A percentile compares a stretch with the other conserved stretches of the same genome.
These are phyloP conservation scores for Beta lomatogona DNA, from an alignment of 179 eudicot genomes.

Conservation along the genomic window DNA sequence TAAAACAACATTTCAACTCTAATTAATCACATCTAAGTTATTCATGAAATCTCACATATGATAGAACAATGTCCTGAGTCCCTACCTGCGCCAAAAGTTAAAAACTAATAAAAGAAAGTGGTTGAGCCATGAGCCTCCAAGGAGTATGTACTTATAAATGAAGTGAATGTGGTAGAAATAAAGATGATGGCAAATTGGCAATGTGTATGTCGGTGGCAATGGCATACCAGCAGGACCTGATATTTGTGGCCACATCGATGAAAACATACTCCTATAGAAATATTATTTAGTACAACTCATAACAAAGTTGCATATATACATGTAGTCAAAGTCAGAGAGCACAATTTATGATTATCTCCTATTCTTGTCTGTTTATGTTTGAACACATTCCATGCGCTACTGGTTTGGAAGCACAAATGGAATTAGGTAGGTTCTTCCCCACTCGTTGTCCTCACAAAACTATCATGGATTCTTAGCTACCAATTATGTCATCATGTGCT, in stretches of 20 bases:
- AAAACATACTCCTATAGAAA: not conserved
- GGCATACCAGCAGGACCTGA: not conserved
- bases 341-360: not conserved
- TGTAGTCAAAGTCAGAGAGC: constrained; percentile 15
- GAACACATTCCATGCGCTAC: not conserved
- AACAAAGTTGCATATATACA: not conserved
- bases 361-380: not conserved
- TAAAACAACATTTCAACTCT: too few species aligned
- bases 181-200: not conserved
- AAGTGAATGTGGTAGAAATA: not conserved
- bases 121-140: too few species aligned
- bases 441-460: not conserved
- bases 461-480: constrained; percentile 14
- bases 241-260: not conserved
- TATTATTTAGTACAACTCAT: not conserved
- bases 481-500: constrained; percentile 6
- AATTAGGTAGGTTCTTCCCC: not conserved
- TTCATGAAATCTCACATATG: too few species aligned
- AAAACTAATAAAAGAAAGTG: too few species aligned
- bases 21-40: too few species aligned
- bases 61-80: too few species aligned
- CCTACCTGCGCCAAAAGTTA: too few species aligned
- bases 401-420: not conserved
- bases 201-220: not conserved
- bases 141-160: not conserved